Conservation (phyloP, 495 filamentous ascomycete genomes). For the Tetracladium setigerum region DNA sequence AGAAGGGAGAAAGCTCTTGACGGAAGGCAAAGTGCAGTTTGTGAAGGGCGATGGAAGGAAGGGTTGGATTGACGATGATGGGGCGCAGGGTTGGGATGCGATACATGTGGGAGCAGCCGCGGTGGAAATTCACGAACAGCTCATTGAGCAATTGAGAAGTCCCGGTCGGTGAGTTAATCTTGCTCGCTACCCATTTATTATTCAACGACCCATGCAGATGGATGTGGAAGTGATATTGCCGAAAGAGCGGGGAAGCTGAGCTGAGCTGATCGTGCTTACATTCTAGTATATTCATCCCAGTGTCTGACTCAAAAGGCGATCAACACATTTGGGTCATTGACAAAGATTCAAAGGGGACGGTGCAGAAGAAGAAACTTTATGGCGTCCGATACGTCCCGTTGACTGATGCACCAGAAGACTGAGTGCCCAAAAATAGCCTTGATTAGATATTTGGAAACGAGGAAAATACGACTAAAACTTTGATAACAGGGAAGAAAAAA, state of each 20-base stretch:
- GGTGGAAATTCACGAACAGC: constrained; percentile 55
- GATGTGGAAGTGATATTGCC: too few relatives aligned
- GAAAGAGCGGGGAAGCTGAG: neutral
- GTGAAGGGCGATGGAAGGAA: constrained; percentile 74
- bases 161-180: constrained; percentile 50
- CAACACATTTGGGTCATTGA: constrained; percentile 91
- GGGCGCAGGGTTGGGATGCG: constrained; percentile 61
- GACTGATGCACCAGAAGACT: constrained; percentile 63
- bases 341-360: constrained; percentile 70
- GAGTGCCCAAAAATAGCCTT: constrained; percentile 5
- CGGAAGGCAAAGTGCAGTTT: constrained; percentile 57
- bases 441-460: too few relatives aligned
- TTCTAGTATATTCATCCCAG: constrained; percentile 71
- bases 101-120: constrained; percentile 96
- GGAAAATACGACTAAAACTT: too few relatives aligned
- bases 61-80: constrained; percentile 50
- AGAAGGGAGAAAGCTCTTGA: constrained; percentile 55
- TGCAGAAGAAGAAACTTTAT: constrained; percentile 67
- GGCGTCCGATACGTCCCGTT: constrained; percentile 91
- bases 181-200: neutral
- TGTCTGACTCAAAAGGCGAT: constrained; percentile 48
- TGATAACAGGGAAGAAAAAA: too few relatives aligned
- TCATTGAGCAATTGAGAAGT: constrained; percentile 70
- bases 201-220: too few relatives aligned
- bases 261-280: neutral